Evolutionary conservation across 129 eudicot species (phyloP).

Genomic region (Ambrosia trifida): DNA sequence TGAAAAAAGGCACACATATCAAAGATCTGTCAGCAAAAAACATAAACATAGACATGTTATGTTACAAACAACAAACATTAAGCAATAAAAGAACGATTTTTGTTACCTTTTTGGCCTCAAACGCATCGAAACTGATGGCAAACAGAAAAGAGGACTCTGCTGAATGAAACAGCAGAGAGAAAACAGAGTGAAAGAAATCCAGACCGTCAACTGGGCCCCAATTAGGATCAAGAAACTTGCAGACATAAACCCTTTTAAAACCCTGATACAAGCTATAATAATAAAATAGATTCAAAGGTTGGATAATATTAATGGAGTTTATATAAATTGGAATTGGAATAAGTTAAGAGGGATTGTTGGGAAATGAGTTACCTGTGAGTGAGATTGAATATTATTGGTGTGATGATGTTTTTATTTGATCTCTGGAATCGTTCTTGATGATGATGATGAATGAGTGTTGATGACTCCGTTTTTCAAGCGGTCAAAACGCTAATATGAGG

Average conservation of each 20-base stretch:
- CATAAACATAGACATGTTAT: background rate
- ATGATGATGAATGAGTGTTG: constrained; percentile 17
- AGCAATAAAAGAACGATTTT: background rate
- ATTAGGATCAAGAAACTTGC: constrained; percentile 51
- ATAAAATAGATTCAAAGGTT: no score
- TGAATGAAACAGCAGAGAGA: constrained; percentile 56
- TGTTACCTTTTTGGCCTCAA: constrained; percentile 89
- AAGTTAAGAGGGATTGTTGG: background rate
- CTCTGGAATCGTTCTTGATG: constrained; percentile 18
- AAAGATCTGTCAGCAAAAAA: constrained; percentile 13
- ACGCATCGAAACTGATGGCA: constrained; percentile 84
- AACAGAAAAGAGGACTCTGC: constrained; percentile 48
- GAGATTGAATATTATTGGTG: background rate
- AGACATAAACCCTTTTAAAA: constrained; percentile 62
- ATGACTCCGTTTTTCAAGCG: constrained; percentile 31
- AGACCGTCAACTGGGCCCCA: constrained; percentile 62
- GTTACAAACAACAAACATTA: no score
- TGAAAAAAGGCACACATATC: constrained; percentile 34
- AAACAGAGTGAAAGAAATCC: constrained; percentile 32
- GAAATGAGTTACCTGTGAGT: constrained; percentile 30
- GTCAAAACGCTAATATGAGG: constrained; percentile 38
- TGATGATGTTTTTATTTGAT: constrained; percentile 9
- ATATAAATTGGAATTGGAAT: background rate
- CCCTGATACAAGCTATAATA: background rate
- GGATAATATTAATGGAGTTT: background rate